A percentile compares a stretch with the other conserved stretches of the same genome.
Evolutionary conservation across 2,329 filamentous ascomycete species (phyloP).

Genomic region (Penicillium digitatum): DNA sequence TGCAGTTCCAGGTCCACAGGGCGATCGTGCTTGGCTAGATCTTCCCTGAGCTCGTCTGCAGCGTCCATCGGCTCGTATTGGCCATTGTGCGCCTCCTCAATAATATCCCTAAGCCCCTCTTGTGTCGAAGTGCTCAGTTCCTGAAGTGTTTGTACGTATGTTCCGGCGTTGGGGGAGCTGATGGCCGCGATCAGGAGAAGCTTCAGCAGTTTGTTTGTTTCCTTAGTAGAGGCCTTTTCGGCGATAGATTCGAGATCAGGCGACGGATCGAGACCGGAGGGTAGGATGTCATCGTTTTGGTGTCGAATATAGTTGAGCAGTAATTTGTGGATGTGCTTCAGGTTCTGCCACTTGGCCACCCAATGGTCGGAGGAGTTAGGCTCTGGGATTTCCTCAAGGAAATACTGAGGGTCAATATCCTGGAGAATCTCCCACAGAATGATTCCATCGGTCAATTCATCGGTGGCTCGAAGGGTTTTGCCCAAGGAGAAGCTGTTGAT

Average conservation of each 20-base stretch:
- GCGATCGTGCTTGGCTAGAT: constrained; percentile 32
- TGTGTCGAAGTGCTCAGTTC: constrained; percentile 43
- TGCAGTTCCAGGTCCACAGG: constrained; percentile 45
- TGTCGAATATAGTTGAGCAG: constrained; percentile 45
- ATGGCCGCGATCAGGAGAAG: constrained; percentile 62
- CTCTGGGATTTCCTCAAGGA: constrained; percentile 47
- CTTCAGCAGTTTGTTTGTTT: constrained; percentile 55
- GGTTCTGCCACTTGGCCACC: constrained; percentile 48
- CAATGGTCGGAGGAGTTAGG: constrained; percentile 44
- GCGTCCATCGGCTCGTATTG: constrained; percentile 37
- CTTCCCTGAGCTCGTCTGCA: constrained; percentile 38
- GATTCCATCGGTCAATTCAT: constrained; percentile 45
- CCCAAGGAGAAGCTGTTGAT: constrained; percentile 46
- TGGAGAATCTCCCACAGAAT: constrained; percentile 48
- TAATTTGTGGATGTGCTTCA: constrained; percentile 48
- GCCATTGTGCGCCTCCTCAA: constrained; percentile 45
- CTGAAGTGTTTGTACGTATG: constrained; percentile 52
- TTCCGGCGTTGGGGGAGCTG: constrained; percentile 54
- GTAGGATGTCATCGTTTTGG: constrained; percentile 44
- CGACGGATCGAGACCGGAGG: constrained; percentile 40
- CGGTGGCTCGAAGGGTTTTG: constrained; percentile 39
- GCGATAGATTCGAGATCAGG: constrained; percentile 48
- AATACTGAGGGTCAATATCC: constrained; percentile 48
- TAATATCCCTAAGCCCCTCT: constrained; percentile 46
- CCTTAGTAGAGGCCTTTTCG: constrained; percentile 41